These are phyloP conservation scores for Geosmithia putterillii DNA, from an alignment of 2,329 filamentous ascomycete genomes.

Conservation along the genomic window DNA sequence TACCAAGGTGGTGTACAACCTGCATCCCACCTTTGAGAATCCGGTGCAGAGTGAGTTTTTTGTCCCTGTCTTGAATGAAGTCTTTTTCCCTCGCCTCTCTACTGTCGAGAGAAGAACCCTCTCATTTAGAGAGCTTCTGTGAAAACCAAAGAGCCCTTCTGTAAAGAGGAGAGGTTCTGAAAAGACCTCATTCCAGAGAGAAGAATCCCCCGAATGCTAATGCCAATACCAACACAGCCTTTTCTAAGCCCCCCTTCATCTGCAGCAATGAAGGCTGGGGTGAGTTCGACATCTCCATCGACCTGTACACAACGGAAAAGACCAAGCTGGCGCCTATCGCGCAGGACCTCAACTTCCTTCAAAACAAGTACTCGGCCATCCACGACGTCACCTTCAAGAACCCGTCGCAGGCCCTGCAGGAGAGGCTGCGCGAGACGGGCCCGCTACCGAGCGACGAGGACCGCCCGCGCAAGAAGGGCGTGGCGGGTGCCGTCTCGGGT, in stretches of 20 bases:
- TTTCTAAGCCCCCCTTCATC: constrained; percentile 75
- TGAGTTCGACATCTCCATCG: constrained; percentile 91
- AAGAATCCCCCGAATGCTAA: no score
- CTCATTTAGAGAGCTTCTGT: no score
- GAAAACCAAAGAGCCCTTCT: no score
- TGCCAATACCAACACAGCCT: constrained; percentile 37
- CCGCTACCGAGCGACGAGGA: constrained; percentile 68
- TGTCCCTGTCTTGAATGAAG: no score
- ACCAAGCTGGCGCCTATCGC: constrained; percentile 60
- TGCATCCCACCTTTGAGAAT: constrained; percentile 89
- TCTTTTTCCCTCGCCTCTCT: no score
- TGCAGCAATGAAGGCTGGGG: constrained; percentile 96
- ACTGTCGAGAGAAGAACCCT: no score
- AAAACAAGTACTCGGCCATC: constrained; percentile 68
- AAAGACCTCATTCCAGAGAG: no score
- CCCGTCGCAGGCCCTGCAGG: constrained; percentile 74
- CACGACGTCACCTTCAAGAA: constrained; percentile 84
- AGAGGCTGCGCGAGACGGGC: constrained; percentile 70
- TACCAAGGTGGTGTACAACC: constrained; percentile 82
- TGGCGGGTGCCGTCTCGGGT: constrained; percentile 19
- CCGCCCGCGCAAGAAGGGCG: constrained; percentile 45
- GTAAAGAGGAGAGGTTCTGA: no score
- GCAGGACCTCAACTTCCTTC: constrained; percentile 88
- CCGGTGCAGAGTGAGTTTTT: constrained; percentile 68
- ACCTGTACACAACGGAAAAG: constrained; percentile 75